phyloP scores from a whole-genome alignment of 768 basidiomycete species.

The Paxillus ammoniavirescens region DNA sequence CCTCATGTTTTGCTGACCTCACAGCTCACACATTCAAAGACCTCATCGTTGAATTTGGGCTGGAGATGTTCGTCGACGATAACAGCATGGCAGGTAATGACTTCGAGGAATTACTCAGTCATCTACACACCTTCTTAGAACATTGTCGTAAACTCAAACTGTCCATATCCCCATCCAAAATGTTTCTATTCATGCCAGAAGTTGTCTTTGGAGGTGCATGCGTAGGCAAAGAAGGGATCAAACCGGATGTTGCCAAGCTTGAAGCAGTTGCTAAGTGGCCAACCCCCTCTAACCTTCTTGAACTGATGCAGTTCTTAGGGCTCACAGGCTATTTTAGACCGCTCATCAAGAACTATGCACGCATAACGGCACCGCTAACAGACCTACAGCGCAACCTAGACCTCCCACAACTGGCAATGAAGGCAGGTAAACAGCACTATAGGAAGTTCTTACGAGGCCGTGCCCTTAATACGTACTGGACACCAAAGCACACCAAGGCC shows the following conservation, averaged over 20 bases:
- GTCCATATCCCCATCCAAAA: no score
- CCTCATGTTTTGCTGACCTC: constrained; percentile 33
- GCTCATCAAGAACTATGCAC: constrained; percentile 5
- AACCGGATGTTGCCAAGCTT: constrained; percentile 36
- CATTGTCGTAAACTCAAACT: constrained; percentile 4
- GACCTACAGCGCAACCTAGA: no score
- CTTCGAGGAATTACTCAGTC: constrained; percentile 28
- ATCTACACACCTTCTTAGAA: constrained; percentile 25
- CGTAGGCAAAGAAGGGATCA: constrained; percentile 34
- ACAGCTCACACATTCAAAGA: constrained; percentile 25
- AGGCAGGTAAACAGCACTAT: no score
- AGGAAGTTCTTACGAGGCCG: no score
- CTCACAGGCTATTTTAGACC: background rate
- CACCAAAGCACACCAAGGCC: no score
- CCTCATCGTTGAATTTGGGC: constrained; percentile 15
- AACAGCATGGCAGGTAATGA: constrained; percentile 30
- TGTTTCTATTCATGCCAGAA: no score
- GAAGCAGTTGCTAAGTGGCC: constrained; percentile 37
- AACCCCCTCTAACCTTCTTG: constrained; percentile 13
- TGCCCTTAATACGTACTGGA: no score
- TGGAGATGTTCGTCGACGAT: constrained; percentile 42
- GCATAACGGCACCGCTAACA: no score
- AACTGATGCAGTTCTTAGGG: no score
- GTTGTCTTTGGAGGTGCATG: constrained; percentile 30
- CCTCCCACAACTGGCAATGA: no score